Evolutionary conservation across 192 early-diverging fungal species (phyloP).

Genomic region (Coemansia erecta): DNA sequence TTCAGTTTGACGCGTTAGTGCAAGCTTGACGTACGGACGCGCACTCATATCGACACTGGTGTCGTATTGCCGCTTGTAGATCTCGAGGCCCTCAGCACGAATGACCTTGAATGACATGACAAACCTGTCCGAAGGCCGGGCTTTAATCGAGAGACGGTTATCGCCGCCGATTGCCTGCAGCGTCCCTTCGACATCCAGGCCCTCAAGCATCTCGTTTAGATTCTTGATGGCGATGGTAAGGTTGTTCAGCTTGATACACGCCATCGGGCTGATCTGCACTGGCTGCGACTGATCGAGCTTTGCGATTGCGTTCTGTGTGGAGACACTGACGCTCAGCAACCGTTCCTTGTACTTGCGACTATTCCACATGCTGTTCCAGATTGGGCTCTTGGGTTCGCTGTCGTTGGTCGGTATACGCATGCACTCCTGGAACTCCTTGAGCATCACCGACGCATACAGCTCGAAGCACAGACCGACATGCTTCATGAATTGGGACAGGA

Average conservation of each 20-base stretch:
- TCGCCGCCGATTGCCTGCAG: conserved; percentile 41
- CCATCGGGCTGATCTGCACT: conserved; percentile 32
- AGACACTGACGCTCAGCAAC: conserved; percentile 25
- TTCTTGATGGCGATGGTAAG: conserved; percentile 36
- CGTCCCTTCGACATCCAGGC: conserved; percentile 35
- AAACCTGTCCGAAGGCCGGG: conserved; percentile 22
- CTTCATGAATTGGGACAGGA: conserved; percentile 50
- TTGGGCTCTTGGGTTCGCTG: conserved; percentile 17
- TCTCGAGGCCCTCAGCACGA: conserved; percentile 61
- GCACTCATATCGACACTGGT: conserved; percentile 24
- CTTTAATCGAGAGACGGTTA: conserved; percentile 34
- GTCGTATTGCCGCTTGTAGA: conserved; percentile 59
- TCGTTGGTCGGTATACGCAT: conserved; percentile 18
- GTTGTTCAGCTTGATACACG: conserved; percentile 54
- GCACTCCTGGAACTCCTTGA: conserved; percentile 40
- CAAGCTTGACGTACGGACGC: conserved; percentile 66
- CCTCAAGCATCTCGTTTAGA: conserved; percentile 47
- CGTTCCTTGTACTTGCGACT: conserved; percentile 53
- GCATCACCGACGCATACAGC: conserved; percentile 46
- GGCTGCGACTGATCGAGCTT: conserved; percentile 41
- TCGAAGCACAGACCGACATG: conserved; percentile 38
- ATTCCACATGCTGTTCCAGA: conserved; percentile 47
- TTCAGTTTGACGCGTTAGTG: conserved; percentile 39
- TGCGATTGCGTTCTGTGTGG: conserved; percentile 34
- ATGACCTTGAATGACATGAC: conserved; percentile 71